A percentile compares a stretch with the other conserved stretches of the same genome.
These are phyloP conservation scores for Fusarium neocosmosporiellum DNA, from an alignment of 2,329 filamentous ascomycete genomes.

Conservation along the genomic window DNA sequence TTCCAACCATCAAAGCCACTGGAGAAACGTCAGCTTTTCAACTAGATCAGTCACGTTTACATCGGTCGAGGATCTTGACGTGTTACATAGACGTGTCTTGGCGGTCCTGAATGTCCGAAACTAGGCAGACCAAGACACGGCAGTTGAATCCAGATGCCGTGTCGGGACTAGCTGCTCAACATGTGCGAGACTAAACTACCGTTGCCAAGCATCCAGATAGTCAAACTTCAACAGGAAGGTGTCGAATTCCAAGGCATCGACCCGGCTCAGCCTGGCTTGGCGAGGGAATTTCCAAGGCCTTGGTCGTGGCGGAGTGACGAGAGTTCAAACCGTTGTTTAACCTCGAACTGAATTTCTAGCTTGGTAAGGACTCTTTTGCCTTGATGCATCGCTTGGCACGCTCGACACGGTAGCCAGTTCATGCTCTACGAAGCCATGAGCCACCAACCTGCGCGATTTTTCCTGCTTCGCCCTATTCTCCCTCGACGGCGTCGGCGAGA, in stretches of 20 bases:
- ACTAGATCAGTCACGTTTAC: background rate
- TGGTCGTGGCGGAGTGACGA: background rate
- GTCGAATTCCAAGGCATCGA: background rate
- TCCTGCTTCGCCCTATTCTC: background rate
- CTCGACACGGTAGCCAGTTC: background rate
- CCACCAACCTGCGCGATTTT: background rate
- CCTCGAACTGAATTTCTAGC: background rate
- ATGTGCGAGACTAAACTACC: background rate
- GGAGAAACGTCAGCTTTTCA: background rate
- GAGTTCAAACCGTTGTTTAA: background rate
- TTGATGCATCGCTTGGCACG: background rate
- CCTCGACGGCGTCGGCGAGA: background rate
- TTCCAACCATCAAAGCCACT: slow-evolving; percentile 8
- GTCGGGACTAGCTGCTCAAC: background rate
- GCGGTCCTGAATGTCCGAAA: background rate
- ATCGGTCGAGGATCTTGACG: background rate
- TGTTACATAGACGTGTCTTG: background rate
- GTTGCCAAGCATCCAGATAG: background rate
- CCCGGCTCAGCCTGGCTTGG: background rate
- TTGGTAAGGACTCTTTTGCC: background rate
- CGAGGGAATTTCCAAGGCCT: background rate
- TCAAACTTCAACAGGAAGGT: background rate
- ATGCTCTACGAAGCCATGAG: background rate
- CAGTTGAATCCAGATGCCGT: background rate
- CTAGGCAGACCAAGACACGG: background rate